Percentiles rank a stretch among this genome's conserved stretches.
These are phyloP conservation scores for Colletotrichum agaves DNA, from an alignment of 2,329 filamentous ascomycete genomes.

Conservation along the genomic window DNA sequence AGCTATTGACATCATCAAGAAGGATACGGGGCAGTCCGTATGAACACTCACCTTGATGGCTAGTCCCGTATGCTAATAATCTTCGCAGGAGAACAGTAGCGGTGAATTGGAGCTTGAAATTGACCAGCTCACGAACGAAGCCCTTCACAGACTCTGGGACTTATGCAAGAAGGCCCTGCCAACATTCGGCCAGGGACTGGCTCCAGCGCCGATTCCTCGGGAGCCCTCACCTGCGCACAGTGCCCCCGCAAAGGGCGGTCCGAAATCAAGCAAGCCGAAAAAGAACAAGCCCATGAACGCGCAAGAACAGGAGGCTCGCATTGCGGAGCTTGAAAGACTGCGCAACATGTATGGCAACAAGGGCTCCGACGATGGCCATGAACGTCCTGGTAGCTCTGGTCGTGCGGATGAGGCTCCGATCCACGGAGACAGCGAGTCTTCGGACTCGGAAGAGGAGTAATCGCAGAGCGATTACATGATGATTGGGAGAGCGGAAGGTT, in stretches of 20 bases:
- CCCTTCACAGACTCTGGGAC: slow-evolving; percentile 62
- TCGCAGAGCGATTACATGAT: background rate
- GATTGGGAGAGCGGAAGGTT: background rate
- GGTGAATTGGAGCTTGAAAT: slow-evolving; percentile 71
- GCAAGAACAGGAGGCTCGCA: slow-evolving; percentile 73
- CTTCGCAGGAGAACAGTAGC: slow-evolving; percentile 64
- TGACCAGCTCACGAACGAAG: slow-evolving; percentile 66
- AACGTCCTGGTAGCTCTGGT: slow-evolving; percentile 41
- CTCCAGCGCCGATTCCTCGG: slow-evolving; percentile 39
- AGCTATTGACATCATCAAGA: slow-evolving; percentile 90
- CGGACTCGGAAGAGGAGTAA: slow-evolving; percentile 58
- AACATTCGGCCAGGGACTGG: slow-evolving; percentile 50
- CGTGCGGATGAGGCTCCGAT: slow-evolving; percentile 36
- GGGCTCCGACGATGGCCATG: slow-evolving; percentile 44
- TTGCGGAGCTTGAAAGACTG: slow-evolving; percentile 68
- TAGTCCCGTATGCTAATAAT: slow-evolving; percentile 13
- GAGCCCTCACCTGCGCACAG: slow-evolving; percentile 47
- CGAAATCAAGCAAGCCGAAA: slow-evolving; percentile 64
- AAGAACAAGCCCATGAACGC: slow-evolving; percentile 83
- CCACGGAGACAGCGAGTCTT: slow-evolving; percentile 50
- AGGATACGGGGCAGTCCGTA: slow-evolving; percentile 81
- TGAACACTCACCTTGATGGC: slow-evolving; percentile 51
- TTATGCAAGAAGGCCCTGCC: slow-evolving; percentile 56
- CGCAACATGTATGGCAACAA: slow-evolving; percentile 53
- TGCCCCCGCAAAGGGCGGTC: slow-evolving; percentile 44